Percentiles rank a stretch among this genome's conserved stretches.
These are phyloP conservation scores for Salix purpurea DNA, from an alignment of 345 rosid species.

Conservation along the genomic window DNA sequence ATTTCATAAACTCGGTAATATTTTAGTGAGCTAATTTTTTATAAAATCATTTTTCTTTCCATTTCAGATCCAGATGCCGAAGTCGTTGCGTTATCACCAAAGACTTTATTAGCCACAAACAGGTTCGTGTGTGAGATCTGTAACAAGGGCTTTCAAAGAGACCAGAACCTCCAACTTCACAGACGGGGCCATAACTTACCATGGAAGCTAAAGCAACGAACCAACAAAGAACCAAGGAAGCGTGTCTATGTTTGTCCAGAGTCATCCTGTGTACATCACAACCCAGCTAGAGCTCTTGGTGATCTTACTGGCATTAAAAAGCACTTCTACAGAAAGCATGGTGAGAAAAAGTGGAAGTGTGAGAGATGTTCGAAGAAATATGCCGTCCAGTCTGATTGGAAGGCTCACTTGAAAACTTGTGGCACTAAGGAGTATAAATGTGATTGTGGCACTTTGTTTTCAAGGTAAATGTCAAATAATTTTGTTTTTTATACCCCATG, in stretches of 20 bases:
- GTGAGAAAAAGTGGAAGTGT: conserved; percentile 82
- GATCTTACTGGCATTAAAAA: conserved; percentile 85
- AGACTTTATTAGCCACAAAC: conserved; percentile 53
- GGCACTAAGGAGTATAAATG: conserved; percentile 73
- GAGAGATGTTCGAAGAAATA: conserved; percentile 74
- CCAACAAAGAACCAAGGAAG: conserved; percentile 47
- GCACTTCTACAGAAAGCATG: conserved; percentile 72
- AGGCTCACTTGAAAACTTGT: conserved; percentile 79
- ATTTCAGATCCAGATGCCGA: conserved; percentile 69
- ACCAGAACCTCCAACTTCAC: conserved; percentile 77
- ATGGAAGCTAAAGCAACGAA: conserved; percentile 66
- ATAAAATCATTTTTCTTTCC: not conserved
- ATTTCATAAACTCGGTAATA: not conserved
- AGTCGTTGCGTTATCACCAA: conserved; percentile 68
- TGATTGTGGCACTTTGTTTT: conserved; percentile 72
- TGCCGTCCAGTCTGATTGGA: conserved; percentile 81
- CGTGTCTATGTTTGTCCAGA: conserved; percentile 79
- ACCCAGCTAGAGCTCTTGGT: conserved; percentile 66
- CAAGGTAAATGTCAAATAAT: conserved; percentile 36
- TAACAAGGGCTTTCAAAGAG: conserved; percentile 72
- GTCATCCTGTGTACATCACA: conserved; percentile 61
- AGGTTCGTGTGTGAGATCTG: conserved; percentile 82
- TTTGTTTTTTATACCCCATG: not conserved
- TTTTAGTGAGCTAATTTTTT: not conserved
- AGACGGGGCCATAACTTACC: conserved; percentile 79